Evolutionary conservation across 768 basidiomycete genomes (phyloP), one percentile per base, ranked within the genome.

Genomic region (Kockovaella imperatae): DNA sequence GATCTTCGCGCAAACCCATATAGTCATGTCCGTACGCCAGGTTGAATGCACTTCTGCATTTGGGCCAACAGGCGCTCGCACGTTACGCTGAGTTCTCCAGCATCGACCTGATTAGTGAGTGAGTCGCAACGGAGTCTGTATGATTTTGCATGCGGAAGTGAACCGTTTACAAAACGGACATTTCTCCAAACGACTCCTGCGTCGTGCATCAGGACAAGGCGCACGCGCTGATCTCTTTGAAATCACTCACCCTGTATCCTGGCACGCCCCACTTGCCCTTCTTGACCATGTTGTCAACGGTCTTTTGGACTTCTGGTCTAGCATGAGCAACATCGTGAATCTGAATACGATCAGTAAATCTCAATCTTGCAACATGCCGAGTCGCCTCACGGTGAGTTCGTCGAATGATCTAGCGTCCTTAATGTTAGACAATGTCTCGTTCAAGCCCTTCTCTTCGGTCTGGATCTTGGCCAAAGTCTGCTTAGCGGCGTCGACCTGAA

Each of bases 241-340:
- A 35, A 30, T 30, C 13, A 61, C 68, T 68, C 58, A 73, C 73
- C 57, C 67, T 64, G 72, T 74, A 74, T 29, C 90, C 91, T 64
- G 93, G 93, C 50, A 96, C 91, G 64, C 84, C 88, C 84, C 88
- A 95, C 77, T 96, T 95, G 74, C 91, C 91, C 76, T 96, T 90
- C 80, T 84, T 83, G 56, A 96, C 73, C 89, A 95, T 93, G 59
- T 66, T 68, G 54, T 96, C 88, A 51, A 95, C 87, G 35, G 85
- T 82, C 74, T 95, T 82, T 31, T 77, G 75, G 72, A 97, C 82
- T 72, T 87, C 87, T 15, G 95, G 95, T 74, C 95, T 85, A 21
- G 93, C 93, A 53, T 83, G 78, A 59, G 83, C 82, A 60, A 97
- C 86, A 53, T 99, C 93, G 66, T 84, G 83, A 54, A 83, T 77